Evolutionary conservation across 495 filamentous ascomycete genomes (phyloP).

Genomic region (Thozetella sp.): DNA sequence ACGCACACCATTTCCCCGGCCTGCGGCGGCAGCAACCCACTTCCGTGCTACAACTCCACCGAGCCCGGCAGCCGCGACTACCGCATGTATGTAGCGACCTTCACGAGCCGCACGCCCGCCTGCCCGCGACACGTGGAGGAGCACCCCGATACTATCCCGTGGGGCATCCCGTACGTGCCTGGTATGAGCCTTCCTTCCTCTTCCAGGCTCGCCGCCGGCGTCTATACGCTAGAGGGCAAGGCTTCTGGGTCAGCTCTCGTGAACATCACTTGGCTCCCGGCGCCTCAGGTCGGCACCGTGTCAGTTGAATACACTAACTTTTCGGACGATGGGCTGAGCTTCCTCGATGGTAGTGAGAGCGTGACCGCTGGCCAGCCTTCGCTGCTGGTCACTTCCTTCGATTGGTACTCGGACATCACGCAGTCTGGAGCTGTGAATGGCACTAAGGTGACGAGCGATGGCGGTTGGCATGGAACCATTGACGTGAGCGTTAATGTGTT

Average conservation of each 20-base stretch:
- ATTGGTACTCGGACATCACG: constrained; percentile 19
- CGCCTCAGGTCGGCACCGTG: constrained; percentile 8
- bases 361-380: constrained; percentile 8
- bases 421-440: constrained; percentile 7
- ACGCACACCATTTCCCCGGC: constrained; percentile 8
- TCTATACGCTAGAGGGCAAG: constrained; percentile 16
- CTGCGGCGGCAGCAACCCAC: constrained; percentile 16
- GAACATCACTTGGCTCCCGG: constrained; percentile 1
- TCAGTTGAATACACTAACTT: constrained; percentile 16
- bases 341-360: constrained; percentile 15
- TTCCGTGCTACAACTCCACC: constrained; percentile 17
- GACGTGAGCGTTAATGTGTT: constrained; percentile 15
- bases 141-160: constrained; percentile 15
- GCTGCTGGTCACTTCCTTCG: constrained; percentile 3
- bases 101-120: constrained; percentile 18
- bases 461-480: constrained; percentile 17
- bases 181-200: neutral
- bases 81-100: constrained; percentile 15
- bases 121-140: neutral
- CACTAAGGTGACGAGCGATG: constrained; percentile 20
- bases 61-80: constrained; percentile 11
- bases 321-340: constrained; percentile 14
- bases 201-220: constrained; percentile 7
- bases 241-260: constrained; percentile 9
- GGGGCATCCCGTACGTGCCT: constrained; percentile 19